These are phyloP conservation scores for Mentha longifolia DNA, from an alignment of 257 asterid genomes.

Conservation along the genomic window DNA sequence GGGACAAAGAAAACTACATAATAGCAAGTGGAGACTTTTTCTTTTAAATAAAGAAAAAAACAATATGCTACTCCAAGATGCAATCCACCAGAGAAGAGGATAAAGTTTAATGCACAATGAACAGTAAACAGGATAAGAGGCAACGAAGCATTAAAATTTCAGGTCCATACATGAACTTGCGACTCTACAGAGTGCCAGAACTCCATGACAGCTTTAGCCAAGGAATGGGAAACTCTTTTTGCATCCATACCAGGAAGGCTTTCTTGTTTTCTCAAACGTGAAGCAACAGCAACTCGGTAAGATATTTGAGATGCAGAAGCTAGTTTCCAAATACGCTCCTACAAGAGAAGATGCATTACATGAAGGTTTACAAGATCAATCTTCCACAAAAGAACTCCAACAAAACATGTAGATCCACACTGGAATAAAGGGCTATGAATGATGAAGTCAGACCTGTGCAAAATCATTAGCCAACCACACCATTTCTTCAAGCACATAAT, in stretches of 20 bases:
- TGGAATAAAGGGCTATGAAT: constrained; percentile 11
- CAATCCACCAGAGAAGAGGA: constrained; percentile 12
- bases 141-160: no score
- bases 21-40: not conserved
- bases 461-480: constrained; percentile 98
- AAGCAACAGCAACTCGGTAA: constrained; percentile 57
- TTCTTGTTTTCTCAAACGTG: constrained; percentile 58
- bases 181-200: constrained; percentile 86
- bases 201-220: constrained; percentile 81
- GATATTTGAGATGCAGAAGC: constrained; percentile 71
- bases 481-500: constrained; percentile 94
- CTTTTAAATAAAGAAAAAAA: not conserved
- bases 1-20: not conserved
- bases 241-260: constrained; percentile 47
- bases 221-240: constrained; percentile 63
- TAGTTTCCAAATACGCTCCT: constrained; percentile 95
- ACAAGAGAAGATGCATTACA: constrained; percentile 37
- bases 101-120: constrained; percentile 19
- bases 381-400: constrained; percentile 18
- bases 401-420: constrained; percentile 8
- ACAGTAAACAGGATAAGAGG: constrained; percentile 16
- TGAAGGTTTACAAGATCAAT: constrained; percentile 27
- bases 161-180: constrained; percentile 35
- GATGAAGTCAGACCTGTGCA: constrained; percentile 72
- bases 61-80: constrained; percentile 13